Conservation (phyloP, 371 early-diverging fungal species). For the Lichtheimia corymbifera region DNA sequence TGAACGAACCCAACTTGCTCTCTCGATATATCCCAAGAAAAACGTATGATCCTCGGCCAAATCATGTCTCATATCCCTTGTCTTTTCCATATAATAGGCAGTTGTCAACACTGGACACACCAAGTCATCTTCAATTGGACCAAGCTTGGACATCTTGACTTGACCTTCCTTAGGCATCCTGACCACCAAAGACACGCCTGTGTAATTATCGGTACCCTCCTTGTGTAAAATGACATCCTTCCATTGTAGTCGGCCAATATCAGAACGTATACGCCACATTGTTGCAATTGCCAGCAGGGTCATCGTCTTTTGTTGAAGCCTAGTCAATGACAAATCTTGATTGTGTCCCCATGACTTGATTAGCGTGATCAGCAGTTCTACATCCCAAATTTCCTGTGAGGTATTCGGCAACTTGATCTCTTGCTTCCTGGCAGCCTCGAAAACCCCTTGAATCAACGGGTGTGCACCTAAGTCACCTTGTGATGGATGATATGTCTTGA, state of each 20-base stretch:
- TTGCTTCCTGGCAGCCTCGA: too few species aligned
- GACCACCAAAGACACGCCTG: background rate
- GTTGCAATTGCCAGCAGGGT: constrained; percentile 12
- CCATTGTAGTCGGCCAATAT: constrained; percentile 16
- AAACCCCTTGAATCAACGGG: too few species aligned
- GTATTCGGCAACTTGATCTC: too few species aligned
- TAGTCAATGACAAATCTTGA: too few species aligned
- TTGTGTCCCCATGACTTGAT: too few species aligned
- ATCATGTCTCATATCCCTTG: background rate
- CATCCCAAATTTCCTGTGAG: too few species aligned
- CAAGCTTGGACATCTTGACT: constrained; percentile 10
- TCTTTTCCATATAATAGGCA: constrained; percentile 9
- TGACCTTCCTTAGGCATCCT: constrained; percentile 21
- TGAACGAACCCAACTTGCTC: too few species aligned
- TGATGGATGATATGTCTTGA: too few species aligned
- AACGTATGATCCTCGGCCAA: too few species aligned
- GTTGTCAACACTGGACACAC: constrained; percentile 13
- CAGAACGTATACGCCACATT: constrained; percentile 23
- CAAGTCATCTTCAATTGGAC: background rate
- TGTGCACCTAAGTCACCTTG: too few species aligned
- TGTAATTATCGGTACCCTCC: background rate
- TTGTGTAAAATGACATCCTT: constrained; percentile 9
- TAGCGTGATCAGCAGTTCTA: too few species aligned
- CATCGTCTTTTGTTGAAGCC: constrained; percentile 22
- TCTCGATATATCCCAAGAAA: too few species aligned